Percentiles rank a stretch among this genome's conserved stretches.
These are phyloP conservation scores for Ogataea nakhonphanomensis DNA, from an alignment of 805 yeast genomes.

Conservation along the genomic window DNA sequence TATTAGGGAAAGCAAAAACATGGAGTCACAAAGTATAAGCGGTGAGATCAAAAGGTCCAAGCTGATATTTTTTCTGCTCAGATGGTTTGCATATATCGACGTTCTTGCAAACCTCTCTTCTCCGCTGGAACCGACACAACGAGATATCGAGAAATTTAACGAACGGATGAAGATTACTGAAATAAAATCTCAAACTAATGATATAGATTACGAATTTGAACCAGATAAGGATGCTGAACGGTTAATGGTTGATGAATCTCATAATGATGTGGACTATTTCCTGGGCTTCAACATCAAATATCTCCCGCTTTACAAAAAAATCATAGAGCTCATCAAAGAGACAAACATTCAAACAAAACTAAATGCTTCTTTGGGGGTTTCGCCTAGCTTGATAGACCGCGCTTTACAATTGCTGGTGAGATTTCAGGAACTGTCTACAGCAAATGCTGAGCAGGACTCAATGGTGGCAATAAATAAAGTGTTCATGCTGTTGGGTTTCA, in stretches of 20 bases:
- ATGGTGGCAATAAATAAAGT: constrained; percentile 48
- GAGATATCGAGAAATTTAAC: constrained; percentile 19
- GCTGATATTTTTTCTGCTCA: constrained; percentile 50
- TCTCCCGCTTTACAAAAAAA: constrained; percentile 54
- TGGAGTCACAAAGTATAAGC: constrained; percentile 15
- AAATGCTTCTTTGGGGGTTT: constrained; percentile 5
- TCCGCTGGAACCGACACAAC: constrained; percentile 34
- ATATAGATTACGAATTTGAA: constrained; percentile 31
- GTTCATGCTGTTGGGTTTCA: constrained; percentile 50
- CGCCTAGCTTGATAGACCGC: constrained; percentile 26
- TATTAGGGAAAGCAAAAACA: constrained; percentile 18
- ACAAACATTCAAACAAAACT: constrained; percentile 20
- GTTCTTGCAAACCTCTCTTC: constrained; percentile 62
- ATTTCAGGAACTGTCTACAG: constrained; percentile 29
- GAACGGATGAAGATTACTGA: constrained; percentile 4
- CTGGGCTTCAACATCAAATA: constrained; percentile 65
- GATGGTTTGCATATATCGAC: constrained; percentile 71
- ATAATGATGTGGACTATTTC: constrained; percentile 53
- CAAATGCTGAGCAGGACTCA: constrained; percentile 8
- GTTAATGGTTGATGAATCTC: constrained; percentile 25
- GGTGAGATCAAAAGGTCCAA: constrained; percentile 33
- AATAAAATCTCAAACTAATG: constrained; percentile 6
- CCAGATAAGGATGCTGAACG: constrained; percentile 7
- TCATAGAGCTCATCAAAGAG: constrained; percentile 39
- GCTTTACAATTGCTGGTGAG: constrained; percentile 41